A percentile compares a stretch with the other conserved stretches of the same genome.
These are phyloP conservation scores for Podospora pseudopauciseta DNA, from an alignment of 495 filamentous ascomycete genomes.

Conservation along the genomic window DNA sequence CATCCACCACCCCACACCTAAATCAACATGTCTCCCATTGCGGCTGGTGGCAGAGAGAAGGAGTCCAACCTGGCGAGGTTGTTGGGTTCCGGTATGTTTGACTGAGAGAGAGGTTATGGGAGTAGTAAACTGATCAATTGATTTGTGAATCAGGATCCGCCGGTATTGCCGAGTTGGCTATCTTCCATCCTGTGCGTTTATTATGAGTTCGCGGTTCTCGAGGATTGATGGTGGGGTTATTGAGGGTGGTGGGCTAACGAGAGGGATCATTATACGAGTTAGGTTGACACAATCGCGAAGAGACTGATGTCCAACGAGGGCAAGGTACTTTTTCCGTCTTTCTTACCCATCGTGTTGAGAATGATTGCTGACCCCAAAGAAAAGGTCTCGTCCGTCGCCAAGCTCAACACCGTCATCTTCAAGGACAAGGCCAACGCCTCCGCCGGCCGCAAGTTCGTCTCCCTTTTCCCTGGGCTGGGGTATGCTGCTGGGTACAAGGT, in stretches of 20 bases:
- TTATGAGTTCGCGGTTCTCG: slow-evolving; percentile 17
- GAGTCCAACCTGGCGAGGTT: slow-evolving; percentile 86
- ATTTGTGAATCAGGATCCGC: slow-evolving; percentile 62
- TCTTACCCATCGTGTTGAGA: not conserved
- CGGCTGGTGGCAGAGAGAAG: slow-evolving; percentile 60
- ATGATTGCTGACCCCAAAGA: not conserved
- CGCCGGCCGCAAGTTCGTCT: slow-evolving; percentile 76
- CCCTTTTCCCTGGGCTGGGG: slow-evolving; percentile 92
- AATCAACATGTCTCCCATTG: slow-evolving; percentile 48
- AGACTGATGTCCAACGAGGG: slow-evolving; percentile 98
- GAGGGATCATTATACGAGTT: slow-evolving; percentile 9
- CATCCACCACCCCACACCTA: not conserved
- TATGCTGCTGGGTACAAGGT: slow-evolving; percentile 99
- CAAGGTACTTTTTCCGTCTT: slow-evolving; percentile 29
- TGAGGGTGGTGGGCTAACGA: not conserved
- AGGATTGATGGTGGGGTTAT: not conserved
- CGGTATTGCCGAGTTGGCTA: slow-evolving; percentile 90
- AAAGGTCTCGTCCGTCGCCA: slow-evolving; percentile 49
- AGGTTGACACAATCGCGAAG: slow-evolving; percentile 98
- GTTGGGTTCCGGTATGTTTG: slow-evolving; percentile 76
- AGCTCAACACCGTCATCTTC: slow-evolving; percentile 89
- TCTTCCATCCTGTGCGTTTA: slow-evolving; percentile 86
- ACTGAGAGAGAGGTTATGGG: not conserved
- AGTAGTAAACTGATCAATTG: not conserved
- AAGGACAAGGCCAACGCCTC: slow-evolving; percentile 77